Evolutionary conservation across 2,329 filamentous ascomycete species (phyloP), one percentile per base, ranked within the genome.

Genomic region (Calycina herbarum): DNA sequence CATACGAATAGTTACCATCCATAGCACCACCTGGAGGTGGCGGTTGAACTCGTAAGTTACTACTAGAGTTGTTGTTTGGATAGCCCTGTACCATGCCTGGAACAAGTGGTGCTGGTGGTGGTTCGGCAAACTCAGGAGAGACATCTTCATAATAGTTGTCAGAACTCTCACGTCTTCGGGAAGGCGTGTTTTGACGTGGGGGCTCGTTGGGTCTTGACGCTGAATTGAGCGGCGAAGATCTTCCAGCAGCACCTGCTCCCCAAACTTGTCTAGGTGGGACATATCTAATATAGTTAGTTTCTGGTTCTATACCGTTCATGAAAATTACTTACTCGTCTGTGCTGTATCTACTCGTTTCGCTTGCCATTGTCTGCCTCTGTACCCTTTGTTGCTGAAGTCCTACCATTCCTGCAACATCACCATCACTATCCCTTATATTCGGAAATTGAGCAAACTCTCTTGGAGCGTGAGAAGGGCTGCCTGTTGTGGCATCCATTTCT

Each of bases 91-190:
- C 75, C 69, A 68, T 77, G 69, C 76, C 67, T 63, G 76, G 76
- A 38, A 76, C 66, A 59, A 73, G 64, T 67, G 76, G 67, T 67
- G 62, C 74, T 66, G 59, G 58, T 38, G 66, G 42, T 20, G 63
- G 64, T 40, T 86, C 84, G 40, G 88, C 90, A 74, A 97, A 98
- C 64, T 89, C 91, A 57, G 94, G 93, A 70, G 97, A 93, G 13
- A 97, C 87, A 76, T 98, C 94, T 82, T 98, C 95, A 75, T 96
- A 96, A 79, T 98, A 98, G 68, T 85, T 79, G 60, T 75, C 73
- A 68, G 71, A 70, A 57, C 68, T 69, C 38, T 66, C 64, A 35
- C 73, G 71, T 65, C 69, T 68, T 59, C 73, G 72, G 59, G 68
- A 57, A 27, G 78, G 77, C 51, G 75, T 76, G 57, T 75, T 76